Evolutionary conservation across 495 filamentous ascomycete genomes (phyloP).

Genomic region (Amphirosellinia nigrospora): DNA sequence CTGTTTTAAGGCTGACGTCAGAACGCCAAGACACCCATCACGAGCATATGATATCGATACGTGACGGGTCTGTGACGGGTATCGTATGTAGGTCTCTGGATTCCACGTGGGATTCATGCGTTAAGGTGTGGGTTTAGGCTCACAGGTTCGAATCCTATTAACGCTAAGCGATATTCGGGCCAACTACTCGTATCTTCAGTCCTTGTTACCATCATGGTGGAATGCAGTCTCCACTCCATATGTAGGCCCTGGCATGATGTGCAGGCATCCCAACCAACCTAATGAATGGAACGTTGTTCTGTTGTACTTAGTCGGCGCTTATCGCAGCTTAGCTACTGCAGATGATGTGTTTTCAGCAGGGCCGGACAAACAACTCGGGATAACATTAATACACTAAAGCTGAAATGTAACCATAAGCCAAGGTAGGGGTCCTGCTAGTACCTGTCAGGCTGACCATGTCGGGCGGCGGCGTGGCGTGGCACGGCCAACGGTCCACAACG

Average conservation of each 20-base stretch:
- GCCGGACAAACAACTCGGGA: not conserved
- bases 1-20: slow-evolving; percentile 2
- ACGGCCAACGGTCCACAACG: not conserved
- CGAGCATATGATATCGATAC: slow-evolving; percentile 1
- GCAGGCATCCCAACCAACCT: not conserved
- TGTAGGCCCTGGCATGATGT: not conserved
- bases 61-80: not conserved
- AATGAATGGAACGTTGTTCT: slow-evolving; percentile 4
- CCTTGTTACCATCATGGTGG: not conserved
- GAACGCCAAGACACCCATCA: not conserved
- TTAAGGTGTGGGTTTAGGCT: slow-evolving; percentile 1
- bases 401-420: not conserved
- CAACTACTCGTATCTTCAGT: not conserved
- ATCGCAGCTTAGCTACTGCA: not conserved
- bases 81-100: not conserved
- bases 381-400: not conserved
- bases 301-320: not conserved
- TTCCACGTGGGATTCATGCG: slow-evolving; percentile 11
- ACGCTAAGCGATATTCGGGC: not conserved
- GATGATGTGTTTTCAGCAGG: not conserved
- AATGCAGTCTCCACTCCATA: not conserved
- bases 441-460: not conserved
- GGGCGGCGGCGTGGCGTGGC: slow-evolving; percentile 1
- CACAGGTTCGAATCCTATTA: slow-evolving; percentile 7
- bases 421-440: not conserved